phyloP scores from a whole-genome alignment of 129 eudicot species.

The Chrysanthemum seticuspe region DNA sequence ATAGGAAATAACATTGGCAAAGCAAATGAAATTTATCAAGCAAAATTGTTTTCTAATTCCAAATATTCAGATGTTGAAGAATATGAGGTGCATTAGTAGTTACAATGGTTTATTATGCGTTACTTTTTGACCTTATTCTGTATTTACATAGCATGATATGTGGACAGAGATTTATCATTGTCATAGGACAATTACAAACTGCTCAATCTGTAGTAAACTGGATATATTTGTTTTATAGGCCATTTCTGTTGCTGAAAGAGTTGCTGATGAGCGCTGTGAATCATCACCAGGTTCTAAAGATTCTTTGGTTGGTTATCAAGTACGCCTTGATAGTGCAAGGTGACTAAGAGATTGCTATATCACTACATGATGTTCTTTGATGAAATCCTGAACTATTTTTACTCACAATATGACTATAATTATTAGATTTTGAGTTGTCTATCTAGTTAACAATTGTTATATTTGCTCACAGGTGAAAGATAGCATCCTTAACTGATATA shows the following conservation, averaged over 20 bases:
- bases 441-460: neutral
- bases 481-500: neutral
- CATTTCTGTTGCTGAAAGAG: conserved; percentile 97
- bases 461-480: neutral
- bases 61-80: conserved; percentile 2
- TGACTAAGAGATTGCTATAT: conserved; percentile 26
- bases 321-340: conserved; percentile 99
- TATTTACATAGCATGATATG: neutral
- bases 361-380: neutral
- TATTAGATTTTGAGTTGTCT: neutral
- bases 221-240: conserved; percentile 50
- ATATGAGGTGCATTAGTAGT: conserved; percentile 12
- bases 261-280: conserved; percentile 95
- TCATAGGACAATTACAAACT: neutral
- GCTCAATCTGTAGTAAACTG: conserved; percentile 10
- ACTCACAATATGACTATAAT: neutral
- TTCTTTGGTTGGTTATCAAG: conserved; percentile 99
- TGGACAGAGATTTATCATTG: conserved; percentile 10
- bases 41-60: neutral
- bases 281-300: conserved; percentile 86
- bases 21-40: conserved; percentile 7
- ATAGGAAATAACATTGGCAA: conserved; percentile 8
- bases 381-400: neutral
- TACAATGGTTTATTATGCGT: conserved; percentile 12
- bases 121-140: neutral